Percentiles rank a stretch among this genome's conserved stretches.
phyloP scores from a whole-genome alignment of 805 yeast species.

The Monosporozyma siamensis region DNA sequence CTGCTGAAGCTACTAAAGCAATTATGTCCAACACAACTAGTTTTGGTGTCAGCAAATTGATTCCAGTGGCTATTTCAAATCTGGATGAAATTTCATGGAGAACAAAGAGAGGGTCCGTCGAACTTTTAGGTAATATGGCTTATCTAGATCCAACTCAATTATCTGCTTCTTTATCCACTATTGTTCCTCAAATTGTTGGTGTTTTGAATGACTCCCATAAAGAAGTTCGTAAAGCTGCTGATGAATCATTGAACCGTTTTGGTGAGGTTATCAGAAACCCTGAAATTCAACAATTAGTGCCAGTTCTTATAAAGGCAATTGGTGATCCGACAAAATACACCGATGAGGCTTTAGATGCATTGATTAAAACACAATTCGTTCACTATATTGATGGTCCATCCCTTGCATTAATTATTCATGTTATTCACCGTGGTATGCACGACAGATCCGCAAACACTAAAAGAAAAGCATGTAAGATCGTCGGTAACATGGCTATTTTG shows the following conservation, averaged over 20 bases:
- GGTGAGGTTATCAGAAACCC: slow-evolving; percentile 98
- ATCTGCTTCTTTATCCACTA: slow-evolving; percentile 77
- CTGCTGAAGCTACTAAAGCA: slow-evolving; percentile 74
- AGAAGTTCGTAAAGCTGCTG: slow-evolving; percentile 94
- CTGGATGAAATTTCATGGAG: slow-evolving; percentile 92
- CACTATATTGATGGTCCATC: slow-evolving; percentile 99
- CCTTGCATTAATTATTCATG: slow-evolving; percentile 87
- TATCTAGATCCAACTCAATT: slow-evolving; percentile 90
- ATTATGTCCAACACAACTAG: slow-evolving; percentile 89
- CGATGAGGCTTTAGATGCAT: slow-evolving; percentile 74
- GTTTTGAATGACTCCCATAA: slow-evolving; percentile 92
- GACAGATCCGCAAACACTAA: slow-evolving; percentile 92
- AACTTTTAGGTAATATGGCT: slow-evolving; percentile 94
- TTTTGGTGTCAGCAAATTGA: slow-evolving; percentile 81
- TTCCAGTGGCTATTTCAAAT: slow-evolving; percentile 81
- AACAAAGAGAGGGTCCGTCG: slow-evolving; percentile 93
- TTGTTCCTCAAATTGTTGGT: slow-evolving; percentile 94
- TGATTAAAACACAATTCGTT: slow-evolving; percentile 85
- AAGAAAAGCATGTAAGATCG: slow-evolving; percentile 92
- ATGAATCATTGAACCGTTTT: slow-evolving; percentile 73
- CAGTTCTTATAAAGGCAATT: slow-evolving; percentile 78
- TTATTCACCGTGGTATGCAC: slow-evolving; percentile 88
- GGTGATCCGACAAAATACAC: slow-evolving; percentile 92
- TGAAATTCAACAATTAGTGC: slow-evolving; percentile 88
- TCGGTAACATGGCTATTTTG: slow-evolving; percentile 95